A percentile compares a stretch with the other conserved stretches of the same genome.
Evolutionary conservation across 1,284 basidiomycete species (phyloP).

Genomic region (Ceratorhiza oryzae-sativae): DNA sequence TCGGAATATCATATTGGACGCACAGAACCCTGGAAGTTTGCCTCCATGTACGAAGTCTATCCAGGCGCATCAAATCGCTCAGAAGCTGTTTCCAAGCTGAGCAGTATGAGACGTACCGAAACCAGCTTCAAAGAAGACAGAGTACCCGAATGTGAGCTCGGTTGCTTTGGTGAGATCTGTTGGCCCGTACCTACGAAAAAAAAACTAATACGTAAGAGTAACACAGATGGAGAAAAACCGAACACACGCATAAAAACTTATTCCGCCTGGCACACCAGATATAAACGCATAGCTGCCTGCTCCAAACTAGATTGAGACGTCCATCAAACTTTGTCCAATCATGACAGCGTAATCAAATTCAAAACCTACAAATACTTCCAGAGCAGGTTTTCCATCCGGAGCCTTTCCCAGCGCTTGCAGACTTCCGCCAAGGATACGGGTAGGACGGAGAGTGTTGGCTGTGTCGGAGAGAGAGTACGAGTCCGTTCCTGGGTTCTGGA

Average conservation of each 20-base stretch:
- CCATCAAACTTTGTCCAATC: neutral
- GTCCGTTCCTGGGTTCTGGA: neutral
- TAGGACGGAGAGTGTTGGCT: constrained; percentile 21
- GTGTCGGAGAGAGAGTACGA: constrained; percentile 24
- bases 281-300: constrained; percentile 17
- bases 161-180: constrained; percentile 16
- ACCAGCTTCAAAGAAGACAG: constrained; percentile 24
- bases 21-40: constrained; percentile 37
- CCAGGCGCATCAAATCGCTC: neutral
- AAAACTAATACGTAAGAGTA: neutral
- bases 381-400: constrained; percentile 16
- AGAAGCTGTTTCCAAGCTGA: neutral
- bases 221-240: neutral
- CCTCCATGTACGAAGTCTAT: constrained; percentile 30
- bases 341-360: neutral
- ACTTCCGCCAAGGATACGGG: constrained; percentile 19
- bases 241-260: constrained; percentile 35
- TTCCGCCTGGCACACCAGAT: constrained; percentile 7
- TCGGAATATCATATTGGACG: neutral
- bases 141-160: constrained; percentile 32
- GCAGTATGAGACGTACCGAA: constrained; percentile 1
- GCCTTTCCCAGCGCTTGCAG: neutral
- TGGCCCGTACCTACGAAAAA: constrained; percentile 28
- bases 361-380: constrained; percentile 31
- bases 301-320: neutral